Conservation (phyloP, 1,139 yeast species). For the Blastobotrys persicus region DNA sequence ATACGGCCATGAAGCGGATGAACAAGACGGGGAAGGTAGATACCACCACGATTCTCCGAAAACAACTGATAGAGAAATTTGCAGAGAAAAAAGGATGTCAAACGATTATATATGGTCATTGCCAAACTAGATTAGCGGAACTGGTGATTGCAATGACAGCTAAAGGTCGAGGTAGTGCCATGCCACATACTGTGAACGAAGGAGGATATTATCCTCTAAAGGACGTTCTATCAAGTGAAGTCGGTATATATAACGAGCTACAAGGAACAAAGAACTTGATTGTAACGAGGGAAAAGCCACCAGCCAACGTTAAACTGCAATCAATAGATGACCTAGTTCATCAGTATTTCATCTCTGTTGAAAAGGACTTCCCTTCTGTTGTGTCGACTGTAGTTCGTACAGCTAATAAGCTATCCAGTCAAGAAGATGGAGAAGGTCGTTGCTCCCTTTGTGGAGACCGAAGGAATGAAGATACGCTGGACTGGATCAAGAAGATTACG, state of each 20-base stretch:
- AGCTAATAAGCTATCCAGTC: slow-evolving; percentile 59
- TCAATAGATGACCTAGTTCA: slow-evolving; percentile 78
- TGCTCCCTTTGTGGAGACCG: slow-evolving; percentile 35
- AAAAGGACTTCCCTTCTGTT: slow-evolving; percentile 82
- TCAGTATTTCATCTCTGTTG: slow-evolving; percentile 70
- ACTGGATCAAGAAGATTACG: slow-evolving; percentile 74
- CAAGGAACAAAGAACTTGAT: slow-evolving; percentile 34
- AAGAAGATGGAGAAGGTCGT: slow-evolving; percentile 25
- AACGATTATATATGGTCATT: slow-evolving; percentile 66
- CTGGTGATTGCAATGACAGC: slow-evolving; percentile 75
- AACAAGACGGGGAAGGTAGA: slow-evolving; percentile 47
- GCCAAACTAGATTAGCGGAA: slow-evolving; percentile 82
- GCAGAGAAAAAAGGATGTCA: slow-evolving; percentile 50
- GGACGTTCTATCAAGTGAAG: slow-evolving; percentile 68
- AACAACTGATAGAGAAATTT: slow-evolving; percentile 47
- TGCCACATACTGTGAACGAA: slow-evolving; percentile 55
- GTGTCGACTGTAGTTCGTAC: slow-evolving; percentile 92
- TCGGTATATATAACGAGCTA: slow-evolving; percentile 51
- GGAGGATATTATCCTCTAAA: slow-evolving; percentile 59
- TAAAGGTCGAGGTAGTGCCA: slow-evolving; percentile 81
- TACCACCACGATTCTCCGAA: slow-evolving; percentile 48
- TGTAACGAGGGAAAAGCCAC: slow-evolving; percentile 22
- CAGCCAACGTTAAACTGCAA: slow-evolving; percentile 54
- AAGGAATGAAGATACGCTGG: slow-evolving; percentile 49
- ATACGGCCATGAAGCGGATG: slow-evolving; percentile 11